Evolutionary conservation across 129 eudicot genomes (phyloP).

Genomic region (Glebionis coronaria): DNA sequence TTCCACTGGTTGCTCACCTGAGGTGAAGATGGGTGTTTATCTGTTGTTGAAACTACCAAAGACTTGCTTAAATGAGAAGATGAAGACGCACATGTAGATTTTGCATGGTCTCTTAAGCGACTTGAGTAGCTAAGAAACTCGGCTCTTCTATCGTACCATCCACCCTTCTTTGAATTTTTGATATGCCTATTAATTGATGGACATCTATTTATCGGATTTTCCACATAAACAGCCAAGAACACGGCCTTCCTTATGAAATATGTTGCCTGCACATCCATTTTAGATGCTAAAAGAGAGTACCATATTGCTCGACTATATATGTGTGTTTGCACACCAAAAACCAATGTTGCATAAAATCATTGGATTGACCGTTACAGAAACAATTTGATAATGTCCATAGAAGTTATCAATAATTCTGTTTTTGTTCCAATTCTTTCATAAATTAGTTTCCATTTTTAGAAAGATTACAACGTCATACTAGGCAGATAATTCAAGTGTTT

Average conservation of each 20-base stretch:
- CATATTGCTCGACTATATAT: not conserved
- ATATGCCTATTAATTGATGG: not conserved
- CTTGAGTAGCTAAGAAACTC: too few relatives aligned
- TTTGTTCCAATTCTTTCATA: not conserved
- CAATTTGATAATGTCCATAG: not conserved
- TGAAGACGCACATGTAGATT: too few relatives aligned
- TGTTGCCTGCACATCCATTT: not conserved
- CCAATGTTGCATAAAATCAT: conserved; percentile 4
- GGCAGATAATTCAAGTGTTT: too few relatives aligned
- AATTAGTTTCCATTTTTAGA: not conserved
- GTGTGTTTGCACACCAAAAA: not conserved
- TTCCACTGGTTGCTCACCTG: too few relatives aligned
- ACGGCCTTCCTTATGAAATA: too few relatives aligned
- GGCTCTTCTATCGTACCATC: too few relatives aligned
- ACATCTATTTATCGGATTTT: not conserved
- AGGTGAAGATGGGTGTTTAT: too few relatives aligned
- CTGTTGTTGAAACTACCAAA: too few relatives aligned
- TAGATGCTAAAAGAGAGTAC: not conserved
- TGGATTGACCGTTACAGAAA: conserved; percentile 8
- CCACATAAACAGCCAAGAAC: not conserved
- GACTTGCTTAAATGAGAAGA: too few relatives aligned
- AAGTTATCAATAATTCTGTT: not conserved
- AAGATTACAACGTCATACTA: too few relatives aligned
- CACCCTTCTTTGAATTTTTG: not conserved
- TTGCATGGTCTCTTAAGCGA: too few relatives aligned